Base-by-base conservation (phyloP, 495 filamentous ascomycete species). In the Neurospora pannonica region DNA sequence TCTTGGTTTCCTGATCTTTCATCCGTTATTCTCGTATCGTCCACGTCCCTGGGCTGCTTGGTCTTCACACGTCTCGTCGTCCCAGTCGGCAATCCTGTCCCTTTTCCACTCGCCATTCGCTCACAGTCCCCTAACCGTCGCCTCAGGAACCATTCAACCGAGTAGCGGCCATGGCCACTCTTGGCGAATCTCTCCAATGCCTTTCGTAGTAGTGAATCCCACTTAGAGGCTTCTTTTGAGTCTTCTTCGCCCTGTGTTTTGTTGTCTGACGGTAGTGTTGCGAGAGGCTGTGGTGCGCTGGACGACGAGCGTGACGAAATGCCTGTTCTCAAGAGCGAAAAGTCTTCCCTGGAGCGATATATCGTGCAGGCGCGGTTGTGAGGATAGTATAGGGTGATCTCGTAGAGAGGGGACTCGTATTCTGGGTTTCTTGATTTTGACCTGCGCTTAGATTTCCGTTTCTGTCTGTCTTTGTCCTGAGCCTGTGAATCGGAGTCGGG, bases 281-380 rank as follows among this genome's bases (percentile, higher is more conserved):
- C 2, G 5, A n/a, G 34, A 10, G 38, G 19, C 1, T 31, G 28
- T 31, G 21, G n/a, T 5, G 28, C 24, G 19, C 31, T 6, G 8
- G 43, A 67, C 31, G 40, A 38, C 17, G 38, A 17, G 38, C 74
- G 60, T 19, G 71, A 37, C 3, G 5, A 6, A 28, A 67, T 28
- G 24, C 19, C 39, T 15, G 28, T 28, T 21, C 34, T 42, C 54
- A 82, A 73, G 5, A 8, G 4, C 17, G n/a, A 38, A 60, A 82
- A 78, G 71, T 82, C 80, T 43, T 77, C 75, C 38, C 71, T 70
- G 36, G 76, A 71, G 43, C 80, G 80, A 74, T 74, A 74, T 71
- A 82, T 74, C 38, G 74, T 76, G 77, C 81, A 82, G 37, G 81
- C 79, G 11, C 81, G 78, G 79, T 82, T 81, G 40, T 74, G 75